Conservation (phyloP, 148 eudicot genomes). For the Pharnaceum exiguum region DNA sequence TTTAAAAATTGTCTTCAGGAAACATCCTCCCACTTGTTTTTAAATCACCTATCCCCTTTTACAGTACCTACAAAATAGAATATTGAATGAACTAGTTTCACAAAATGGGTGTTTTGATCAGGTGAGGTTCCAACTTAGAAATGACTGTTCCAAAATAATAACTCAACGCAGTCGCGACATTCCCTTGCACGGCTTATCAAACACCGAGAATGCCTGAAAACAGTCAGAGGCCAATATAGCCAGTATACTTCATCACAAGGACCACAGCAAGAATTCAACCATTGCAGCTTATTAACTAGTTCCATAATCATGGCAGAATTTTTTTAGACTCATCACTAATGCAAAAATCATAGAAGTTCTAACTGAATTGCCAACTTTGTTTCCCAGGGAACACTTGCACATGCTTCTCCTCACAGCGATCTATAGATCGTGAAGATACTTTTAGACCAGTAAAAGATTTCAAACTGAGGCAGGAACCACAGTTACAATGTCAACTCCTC, state of each 20-base stretch:
- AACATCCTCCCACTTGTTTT: not conserved
- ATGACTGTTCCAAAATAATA: too few species aligned
- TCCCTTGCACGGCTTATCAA: too few species aligned
- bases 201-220: too few species aligned
- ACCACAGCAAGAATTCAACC: not conserved
- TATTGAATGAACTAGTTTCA: too few species aligned
- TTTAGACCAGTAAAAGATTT: constrained; percentile 24
- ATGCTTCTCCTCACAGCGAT: constrained; percentile 28
- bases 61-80: too few species aligned
- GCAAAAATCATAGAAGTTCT: not conserved
- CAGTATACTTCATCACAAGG: not conserved
- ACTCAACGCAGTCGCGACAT: too few species aligned
- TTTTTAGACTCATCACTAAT: not conserved
- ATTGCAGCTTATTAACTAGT: not conserved
- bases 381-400: constrained; percentile 34
- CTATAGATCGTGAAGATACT: constrained; percentile 28
- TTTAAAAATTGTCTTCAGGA: too few species aligned
- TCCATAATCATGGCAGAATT: not conserved
- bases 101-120: too few species aligned
- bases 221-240: too few species aligned
- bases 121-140: too few species aligned
- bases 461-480: constrained; percentile 20
- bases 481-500: constrained; percentile 13
- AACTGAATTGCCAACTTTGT: not conserved
- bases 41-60: too few species aligned